These are phyloP conservation scores for Penicillium sp. DNA, from an alignment of 2,329 filamentous ascomycete species.

Conservation along the genomic window DNA sequence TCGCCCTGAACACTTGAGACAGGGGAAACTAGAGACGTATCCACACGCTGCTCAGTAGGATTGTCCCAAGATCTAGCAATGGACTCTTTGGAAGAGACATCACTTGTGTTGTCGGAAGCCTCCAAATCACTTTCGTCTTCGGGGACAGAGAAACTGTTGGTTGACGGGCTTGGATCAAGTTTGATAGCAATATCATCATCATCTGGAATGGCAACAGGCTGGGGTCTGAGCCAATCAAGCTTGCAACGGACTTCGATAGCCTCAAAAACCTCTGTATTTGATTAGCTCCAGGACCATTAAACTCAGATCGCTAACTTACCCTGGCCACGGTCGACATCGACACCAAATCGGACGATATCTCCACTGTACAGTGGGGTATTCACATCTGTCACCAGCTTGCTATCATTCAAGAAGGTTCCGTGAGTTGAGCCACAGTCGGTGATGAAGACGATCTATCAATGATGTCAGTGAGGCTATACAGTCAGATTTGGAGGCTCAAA, in stretches of 20 bases:
- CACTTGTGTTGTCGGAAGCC: background rate
- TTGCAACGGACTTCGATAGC: constrained; percentile 33
- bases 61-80: background rate
- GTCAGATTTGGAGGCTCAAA: background rate
- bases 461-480: constrained; percentile 11
- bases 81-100: constrained; percentile 2
- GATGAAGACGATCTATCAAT: constrained; percentile 46
- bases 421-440: constrained; percentile 60
- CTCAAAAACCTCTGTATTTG: constrained; percentile 28
- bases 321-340: constrained; percentile 48
- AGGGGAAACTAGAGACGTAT: background rate
- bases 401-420: constrained; percentile 56
- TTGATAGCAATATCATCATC: background rate
- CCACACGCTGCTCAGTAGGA: background rate
- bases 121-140: constrained; percentile 38
- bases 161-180: constrained; percentile 13
- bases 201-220: constrained; percentile 11
- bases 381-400: constrained; percentile 38
- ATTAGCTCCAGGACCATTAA: background rate
- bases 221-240: constrained; percentile 28
- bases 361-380: constrained; percentile 39
- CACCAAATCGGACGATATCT: constrained; percentile 46
- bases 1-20: background rate
- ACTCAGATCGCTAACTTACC: constrained; percentile 30
- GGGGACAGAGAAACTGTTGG: constrained; percentile 43